Conservation (phyloP, 2,329 filamentous ascomycete genomes). For the Lecanicillium sp. region DNA sequence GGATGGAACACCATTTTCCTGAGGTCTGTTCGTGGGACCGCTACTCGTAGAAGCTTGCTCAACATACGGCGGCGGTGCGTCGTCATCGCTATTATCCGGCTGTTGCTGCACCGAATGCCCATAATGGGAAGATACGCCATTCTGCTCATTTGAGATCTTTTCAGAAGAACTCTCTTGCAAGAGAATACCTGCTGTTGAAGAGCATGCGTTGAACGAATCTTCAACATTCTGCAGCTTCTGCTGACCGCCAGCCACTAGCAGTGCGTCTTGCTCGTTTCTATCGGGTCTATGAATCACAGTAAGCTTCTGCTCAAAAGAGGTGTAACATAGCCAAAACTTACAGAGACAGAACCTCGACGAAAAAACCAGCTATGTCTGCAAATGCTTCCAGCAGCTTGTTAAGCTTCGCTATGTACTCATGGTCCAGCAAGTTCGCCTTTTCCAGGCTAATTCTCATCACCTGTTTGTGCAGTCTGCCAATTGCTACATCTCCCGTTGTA, state of each 20-base stretch:
- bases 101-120: too few species aligned
- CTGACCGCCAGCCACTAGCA: conserved; percentile 12
- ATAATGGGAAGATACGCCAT: too few species aligned
- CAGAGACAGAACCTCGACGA: conserved; percentile 15
- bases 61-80: too few species aligned
- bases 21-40: too few species aligned
- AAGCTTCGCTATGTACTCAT: conserved; percentile 17
- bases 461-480: conserved; percentile 25
- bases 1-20: too few species aligned
- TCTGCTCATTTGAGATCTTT: too few species aligned
- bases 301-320: too few species aligned
- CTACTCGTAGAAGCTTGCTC: too few species aligned
- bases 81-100: too few species aligned
- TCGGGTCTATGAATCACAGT: too few species aligned
- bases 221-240: conserved; percentile 6
- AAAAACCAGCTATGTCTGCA: conserved; percentile 17
- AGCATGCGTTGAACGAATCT: not conserved
- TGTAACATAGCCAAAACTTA: too few species aligned
- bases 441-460: conserved; percentile 21
- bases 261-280: conserved; percentile 17
- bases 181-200: conserved; percentile 1
- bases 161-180: too few species aligned
- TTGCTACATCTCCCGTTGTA: conserved; percentile 19
- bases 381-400: conserved; percentile 16
- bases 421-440: conserved; percentile 16